Percentiles rank a stretch among this genome's conserved stretches.
Conservation (phyloP, 257 asterid species). For the Datura wrightii region DNA sequence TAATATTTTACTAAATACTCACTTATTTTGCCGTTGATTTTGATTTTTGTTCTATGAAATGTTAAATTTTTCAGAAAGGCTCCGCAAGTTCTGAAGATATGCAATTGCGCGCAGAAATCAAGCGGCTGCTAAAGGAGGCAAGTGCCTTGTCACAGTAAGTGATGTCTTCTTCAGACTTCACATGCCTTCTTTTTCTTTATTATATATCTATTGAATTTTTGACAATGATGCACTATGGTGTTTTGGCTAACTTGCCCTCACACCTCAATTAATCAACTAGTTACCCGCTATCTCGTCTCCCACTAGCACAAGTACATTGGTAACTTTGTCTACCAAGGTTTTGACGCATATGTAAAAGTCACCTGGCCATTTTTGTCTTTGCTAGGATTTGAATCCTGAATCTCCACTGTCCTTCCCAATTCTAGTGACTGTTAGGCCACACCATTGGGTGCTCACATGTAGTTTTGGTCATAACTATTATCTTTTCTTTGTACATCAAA, state of each 20-base stretch:
- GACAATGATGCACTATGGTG: neutral
- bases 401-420: too few species aligned
- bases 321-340: neutral
- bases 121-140: conserved; percentile 80
- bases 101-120: conserved; percentile 69
- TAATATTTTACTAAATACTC: neutral
- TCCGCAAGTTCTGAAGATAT: conserved; percentile 46
- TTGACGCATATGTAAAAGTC: neutral
- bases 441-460: neutral
- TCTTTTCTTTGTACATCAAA: neutral
- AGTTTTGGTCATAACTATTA: neutral
- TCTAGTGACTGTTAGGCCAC: neutral
- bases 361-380: neutral
- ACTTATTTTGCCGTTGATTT: neutral
- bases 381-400: neutral
- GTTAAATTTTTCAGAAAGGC: conserved; percentile 53
- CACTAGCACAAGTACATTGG: neutral
- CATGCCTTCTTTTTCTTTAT: neutral
- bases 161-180: neutral
- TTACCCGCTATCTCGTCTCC: neutral
- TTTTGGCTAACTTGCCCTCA: neutral
- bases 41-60: neutral
- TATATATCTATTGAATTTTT: neutral
- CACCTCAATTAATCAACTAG: neutral
- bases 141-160: conserved; percentile 74